Percentiles rank a stretch among this genome's conserved stretches.
phyloP scores from a whole-genome alignment of 371 early-diverging fungal genomes.

The Actinomortierella ambigua region DNA sequence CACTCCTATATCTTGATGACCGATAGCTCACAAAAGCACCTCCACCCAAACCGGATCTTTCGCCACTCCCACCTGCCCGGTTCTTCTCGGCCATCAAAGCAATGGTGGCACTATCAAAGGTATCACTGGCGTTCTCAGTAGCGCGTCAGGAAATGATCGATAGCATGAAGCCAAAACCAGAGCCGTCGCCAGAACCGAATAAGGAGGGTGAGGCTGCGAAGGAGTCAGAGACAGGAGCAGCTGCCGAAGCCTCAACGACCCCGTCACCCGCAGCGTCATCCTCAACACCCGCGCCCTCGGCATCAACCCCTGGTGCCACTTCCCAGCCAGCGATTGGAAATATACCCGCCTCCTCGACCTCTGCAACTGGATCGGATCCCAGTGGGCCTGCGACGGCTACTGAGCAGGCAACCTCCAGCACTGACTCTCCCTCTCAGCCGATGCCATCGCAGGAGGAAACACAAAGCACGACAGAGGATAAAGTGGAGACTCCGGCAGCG shows the following conservation, averaged over 20 bases:
- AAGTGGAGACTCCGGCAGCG: too few relatives aligned
- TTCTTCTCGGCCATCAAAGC: constrained; percentile 38
- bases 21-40: constrained; percentile 30
- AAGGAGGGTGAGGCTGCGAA: constrained; percentile 1
- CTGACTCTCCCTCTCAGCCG: background rate
- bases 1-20: too few relatives aligned
- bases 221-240: background rate
- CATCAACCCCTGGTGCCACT: background rate
- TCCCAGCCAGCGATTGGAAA: background rate
- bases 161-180: background rate
- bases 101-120: constrained; percentile 30
- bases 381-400: background rate
- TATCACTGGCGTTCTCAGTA: constrained; percentile 34
- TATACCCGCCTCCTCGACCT: background rate
- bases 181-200: background rate
- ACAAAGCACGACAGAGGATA: too few relatives aligned
- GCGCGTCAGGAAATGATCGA: constrained; percentile 14
- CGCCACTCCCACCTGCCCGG: constrained; percentile 42
- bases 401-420: background rate
- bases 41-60: constrained; percentile 40
- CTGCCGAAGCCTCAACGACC: background rate
- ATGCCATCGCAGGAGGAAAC: too few relatives aligned
- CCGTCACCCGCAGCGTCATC: background rate
- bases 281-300: constrained; percentile 3
- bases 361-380: background rate